phyloP scores from a whole-genome alignment of 2,329 filamentous ascomycete genomes.

The Paracorniculantispora psalliotae region DNA sequence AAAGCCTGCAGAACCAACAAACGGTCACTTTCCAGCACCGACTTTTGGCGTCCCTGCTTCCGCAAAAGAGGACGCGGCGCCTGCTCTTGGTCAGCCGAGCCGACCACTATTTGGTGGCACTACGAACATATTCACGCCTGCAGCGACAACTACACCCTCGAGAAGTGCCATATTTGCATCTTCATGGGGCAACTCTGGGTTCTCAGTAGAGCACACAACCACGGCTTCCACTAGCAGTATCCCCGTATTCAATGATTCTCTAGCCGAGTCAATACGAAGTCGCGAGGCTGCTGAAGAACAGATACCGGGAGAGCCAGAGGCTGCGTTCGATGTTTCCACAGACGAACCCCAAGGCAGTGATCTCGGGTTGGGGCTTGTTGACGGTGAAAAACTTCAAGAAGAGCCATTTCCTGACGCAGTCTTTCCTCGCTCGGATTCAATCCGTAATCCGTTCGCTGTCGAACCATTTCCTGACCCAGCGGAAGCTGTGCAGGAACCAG shows the following conservation, averaged over 20 bases:
- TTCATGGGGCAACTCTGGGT: background rate
- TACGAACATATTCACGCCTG: background rate
- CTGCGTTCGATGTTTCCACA: background rate
- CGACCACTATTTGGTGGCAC: background rate
- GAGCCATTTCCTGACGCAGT: background rate
- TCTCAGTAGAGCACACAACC: constrained; percentile 6
- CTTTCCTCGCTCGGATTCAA: background rate
- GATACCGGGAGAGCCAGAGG: background rate
- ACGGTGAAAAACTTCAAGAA: background rate
- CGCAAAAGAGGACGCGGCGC: background rate
- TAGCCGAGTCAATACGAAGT: constrained; percentile 6
- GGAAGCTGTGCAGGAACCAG: background rate
- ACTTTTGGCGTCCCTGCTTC: background rate
- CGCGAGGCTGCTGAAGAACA: background rate
- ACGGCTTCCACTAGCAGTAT: constrained; percentile 9
- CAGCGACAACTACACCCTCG: background rate
- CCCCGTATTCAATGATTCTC: constrained; percentile 8
- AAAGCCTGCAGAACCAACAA: background rate
- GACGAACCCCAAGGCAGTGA: background rate
- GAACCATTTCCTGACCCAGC: background rate
- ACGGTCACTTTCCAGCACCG: background rate
- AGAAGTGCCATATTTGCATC: background rate
- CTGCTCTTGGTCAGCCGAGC: background rate
- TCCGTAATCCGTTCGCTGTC: constrained; percentile 2
- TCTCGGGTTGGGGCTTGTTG: background rate